These are phyloP conservation scores for Solanum commersonii DNA, from an alignment of 257 asterid genomes.

Conservation along the genomic window DNA sequence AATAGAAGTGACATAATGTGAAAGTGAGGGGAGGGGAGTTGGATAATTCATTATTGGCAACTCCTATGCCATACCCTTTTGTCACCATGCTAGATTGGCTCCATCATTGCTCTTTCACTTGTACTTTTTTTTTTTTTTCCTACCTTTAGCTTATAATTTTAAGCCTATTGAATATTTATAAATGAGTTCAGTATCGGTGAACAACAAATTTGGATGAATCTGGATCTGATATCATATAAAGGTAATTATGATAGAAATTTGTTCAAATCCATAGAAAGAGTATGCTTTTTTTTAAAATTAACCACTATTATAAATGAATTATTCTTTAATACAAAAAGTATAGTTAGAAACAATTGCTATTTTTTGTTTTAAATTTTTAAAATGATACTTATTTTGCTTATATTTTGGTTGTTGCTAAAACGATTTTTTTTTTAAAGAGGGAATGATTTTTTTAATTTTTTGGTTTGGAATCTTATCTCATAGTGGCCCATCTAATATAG, in stretches of 20 bases:
- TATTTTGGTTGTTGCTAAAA: not conserved
- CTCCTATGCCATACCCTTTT: constrained; percentile 34
- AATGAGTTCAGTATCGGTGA: too few relatives aligned
- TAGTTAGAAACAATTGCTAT: not conserved
- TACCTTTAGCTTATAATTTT: too few relatives aligned
- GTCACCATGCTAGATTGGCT: constrained; percentile 12
- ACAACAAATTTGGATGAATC: too few relatives aligned
- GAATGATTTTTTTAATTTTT: not conserved
- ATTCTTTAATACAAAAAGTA: too few relatives aligned
- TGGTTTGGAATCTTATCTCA: not conserved
- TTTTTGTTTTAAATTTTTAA: too few relatives aligned
- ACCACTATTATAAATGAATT: not conserved
- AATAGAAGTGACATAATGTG: not conserved
- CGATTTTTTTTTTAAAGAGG: too few relatives aligned
- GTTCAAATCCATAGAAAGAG: rapidly evolving
- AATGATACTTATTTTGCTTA: too few relatives aligned
- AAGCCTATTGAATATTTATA: too few relatives aligned
- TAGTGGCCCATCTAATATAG: too few relatives aligned
- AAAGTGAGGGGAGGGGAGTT: not conserved
- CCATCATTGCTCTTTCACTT: not conserved
- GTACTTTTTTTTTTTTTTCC: not conserved
- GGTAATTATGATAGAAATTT: too few relatives aligned
- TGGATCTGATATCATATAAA: too few relatives aligned
- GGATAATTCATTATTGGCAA: constrained; percentile 23
- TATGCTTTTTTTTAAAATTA: too few relatives aligned